Conservation (phyloP, 176 grass and related monocot species). For the Tuctoria greenei region DNA sequence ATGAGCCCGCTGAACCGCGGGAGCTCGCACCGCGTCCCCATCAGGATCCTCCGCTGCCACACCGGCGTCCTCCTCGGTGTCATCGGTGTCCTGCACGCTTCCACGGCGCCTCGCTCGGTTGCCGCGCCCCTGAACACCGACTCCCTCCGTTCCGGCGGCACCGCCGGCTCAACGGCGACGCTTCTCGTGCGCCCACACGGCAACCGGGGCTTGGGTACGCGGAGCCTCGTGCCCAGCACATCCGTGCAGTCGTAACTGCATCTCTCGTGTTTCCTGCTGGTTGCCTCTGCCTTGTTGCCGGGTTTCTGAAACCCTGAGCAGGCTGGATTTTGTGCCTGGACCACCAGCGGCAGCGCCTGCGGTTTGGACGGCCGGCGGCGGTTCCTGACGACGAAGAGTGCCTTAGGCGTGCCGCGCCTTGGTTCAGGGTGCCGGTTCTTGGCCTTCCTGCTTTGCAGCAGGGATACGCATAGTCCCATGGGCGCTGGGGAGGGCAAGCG, state of each 20-base stretch:
- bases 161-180: conserved; percentile 24
- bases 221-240: conserved; percentile 20
- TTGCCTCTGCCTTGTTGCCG: background rate
- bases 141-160: background rate
- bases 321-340: conserved; percentile 1
- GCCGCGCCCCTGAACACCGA: background rate
- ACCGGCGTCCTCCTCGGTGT: conserved; percentile 41
- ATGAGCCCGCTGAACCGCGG: conserved; percentile 54
- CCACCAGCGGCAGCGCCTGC: background rate
- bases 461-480: conserved; percentile 48
- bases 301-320: background rate
- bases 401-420: conserved; percentile 1
- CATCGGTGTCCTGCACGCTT: conserved; percentile 22
- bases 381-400: conserved; percentile 40
- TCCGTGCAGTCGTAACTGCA: background rate
- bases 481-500: background rate
- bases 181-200: background rate
- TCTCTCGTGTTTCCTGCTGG: background rate
- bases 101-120: background rate
- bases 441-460: conserved; percentile 13
- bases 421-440: conserved; percentile 4
- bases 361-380: conserved; percentile 1
- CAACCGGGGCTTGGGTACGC: background rate
- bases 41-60: conserved; percentile 54
- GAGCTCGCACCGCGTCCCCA: conserved; percentile 47